Base-by-base conservation (phyloP, 192 early-diverging fungal species). In the Rhizophagus clarus region DNA sequence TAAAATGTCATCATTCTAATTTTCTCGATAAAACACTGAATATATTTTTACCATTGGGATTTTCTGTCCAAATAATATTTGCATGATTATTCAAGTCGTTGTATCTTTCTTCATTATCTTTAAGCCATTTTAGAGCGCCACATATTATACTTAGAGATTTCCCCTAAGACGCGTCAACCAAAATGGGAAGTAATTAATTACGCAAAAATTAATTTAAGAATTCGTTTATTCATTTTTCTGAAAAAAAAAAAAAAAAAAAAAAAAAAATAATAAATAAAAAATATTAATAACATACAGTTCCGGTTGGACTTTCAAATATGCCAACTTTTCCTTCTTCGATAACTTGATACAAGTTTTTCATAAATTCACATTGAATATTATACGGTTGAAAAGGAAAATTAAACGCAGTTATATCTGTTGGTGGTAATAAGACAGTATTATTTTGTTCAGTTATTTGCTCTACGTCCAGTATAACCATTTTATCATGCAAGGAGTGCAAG, bases 231-330 rank as follows among this genome's bases (percentile, higher is more conserved):
- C n/a, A n/a, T n/a, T n/a, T n/a, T n/a, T n/a, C n/a, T n/a, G n/a
- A n/a, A n/a, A n/a, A n/a, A n/a, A n/a, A n/a, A n/a, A n/a, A n/a
- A n/a, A n/a, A n/a, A n/a, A n/a, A n/a, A n/a, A n/a, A n/a, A n/a
- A n/a, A n/a, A n/a, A n/a, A n/a, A n/a, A n/a, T n/a, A n/a, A n/a
- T n/a, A n/a, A n/a, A n/a, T n/a, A 5, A 17, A 34, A 8, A 61
- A 45, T 45, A 45, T 45, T 45, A 45, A 4, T 4, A 37, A 82
- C 84, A 67, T 81, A 92, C 93, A 1, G 97, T 98, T 1, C 97
- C 97, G 11, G 97, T 98, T 17, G 97, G 97, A 32, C 92, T 93
- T 83, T 98, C 97, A 76, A 98, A 95, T 15, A 98, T 90, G 24
- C 90, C 92, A 63, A 98, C 87, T 67, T 93, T 88, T 9, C 88